Conservation (phyloP, 2,329 filamentous ascomycete species). For the Dothiorella sarmentorum region DNA sequence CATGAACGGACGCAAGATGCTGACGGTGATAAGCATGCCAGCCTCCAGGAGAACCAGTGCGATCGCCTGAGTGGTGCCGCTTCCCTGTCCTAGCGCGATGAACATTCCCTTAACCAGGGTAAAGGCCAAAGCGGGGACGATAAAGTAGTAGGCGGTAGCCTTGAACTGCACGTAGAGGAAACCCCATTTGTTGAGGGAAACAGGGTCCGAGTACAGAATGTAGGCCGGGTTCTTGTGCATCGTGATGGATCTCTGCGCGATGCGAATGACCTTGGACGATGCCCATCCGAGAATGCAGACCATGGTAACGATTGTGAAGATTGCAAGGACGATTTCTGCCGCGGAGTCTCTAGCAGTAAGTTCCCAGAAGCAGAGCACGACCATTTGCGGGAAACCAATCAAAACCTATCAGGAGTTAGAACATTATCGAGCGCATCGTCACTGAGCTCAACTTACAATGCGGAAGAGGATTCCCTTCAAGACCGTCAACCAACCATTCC, state of each 20-base stretch:
- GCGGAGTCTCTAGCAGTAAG: slow-evolving; percentile 81
- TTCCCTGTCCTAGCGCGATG: slow-evolving; percentile 73
- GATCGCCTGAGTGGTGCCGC: slow-evolving; percentile 71
- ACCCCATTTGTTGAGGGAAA: slow-evolving; percentile 93
- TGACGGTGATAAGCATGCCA: slow-evolving; percentile 69
- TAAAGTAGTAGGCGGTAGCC: slow-evolving; percentile 92
- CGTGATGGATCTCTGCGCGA: slow-evolving; percentile 80
- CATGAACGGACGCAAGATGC: slow-evolving; percentile 90
- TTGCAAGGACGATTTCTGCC: slow-evolving; percentile 79
- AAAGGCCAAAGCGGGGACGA: slow-evolving; percentile 75
- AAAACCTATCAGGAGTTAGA: slow-evolving; percentile 47
- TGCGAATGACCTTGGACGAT: slow-evolving; percentile 80
- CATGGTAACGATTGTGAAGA: slow-evolving; percentile 85
- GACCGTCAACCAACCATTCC: slow-evolving; percentile 88
- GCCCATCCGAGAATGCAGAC: slow-evolving; percentile 77
- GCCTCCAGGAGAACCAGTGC: slow-evolving; percentile 81
- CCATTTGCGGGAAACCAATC: slow-evolving; percentile 89
- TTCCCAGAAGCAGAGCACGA: slow-evolving; percentile 89
- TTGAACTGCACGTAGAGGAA: slow-evolving; percentile 97
- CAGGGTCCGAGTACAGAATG: slow-evolving; percentile 94
- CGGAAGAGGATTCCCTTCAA: slow-evolving; percentile 93
- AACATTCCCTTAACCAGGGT: slow-evolving; percentile 86
- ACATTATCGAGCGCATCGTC: slow-evolving; percentile 32
- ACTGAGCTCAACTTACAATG: slow-evolving; percentile 42
- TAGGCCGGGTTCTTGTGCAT: slow-evolving; percentile 97